Evolutionary conservation across 805 yeast genomes (phyloP).

Genomic region (Spathaspora girioi): DNA sequence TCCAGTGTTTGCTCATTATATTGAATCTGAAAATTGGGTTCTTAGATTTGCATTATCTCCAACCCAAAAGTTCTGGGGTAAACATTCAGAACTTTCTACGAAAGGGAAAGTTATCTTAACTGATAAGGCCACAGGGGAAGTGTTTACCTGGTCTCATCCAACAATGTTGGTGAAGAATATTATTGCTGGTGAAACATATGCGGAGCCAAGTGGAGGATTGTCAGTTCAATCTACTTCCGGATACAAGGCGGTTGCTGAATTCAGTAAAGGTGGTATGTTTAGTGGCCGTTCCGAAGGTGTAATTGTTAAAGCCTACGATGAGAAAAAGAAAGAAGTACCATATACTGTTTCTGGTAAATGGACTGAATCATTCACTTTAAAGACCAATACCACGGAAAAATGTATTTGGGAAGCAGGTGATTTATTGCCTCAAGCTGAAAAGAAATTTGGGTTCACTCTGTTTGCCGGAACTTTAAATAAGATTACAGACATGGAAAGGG

Average conservation of each 20-base stretch:
- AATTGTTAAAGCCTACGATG: constrained; percentile 41
- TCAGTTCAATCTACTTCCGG: constrained; percentile 70
- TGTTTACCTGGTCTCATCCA: constrained; percentile 81
- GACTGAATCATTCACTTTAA: constrained; percentile 63
- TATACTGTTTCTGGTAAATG: constrained; percentile 71
- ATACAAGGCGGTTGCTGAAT: constrained; percentile 63
- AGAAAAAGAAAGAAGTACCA: constrained; percentile 29
- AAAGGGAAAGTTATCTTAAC: constrained; percentile 64
- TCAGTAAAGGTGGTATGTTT: constrained; percentile 81
- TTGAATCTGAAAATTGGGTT: constrained; percentile 73
- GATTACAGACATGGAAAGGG: constrained; percentile 67
- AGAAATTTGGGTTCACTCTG: constrained; percentile 80
- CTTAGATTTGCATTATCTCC: constrained; percentile 64
- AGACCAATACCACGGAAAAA: constrained; percentile 37
- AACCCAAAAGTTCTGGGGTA: constrained; percentile 92
- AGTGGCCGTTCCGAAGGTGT: constrained; percentile 74
- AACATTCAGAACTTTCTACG: constrained; percentile 77
- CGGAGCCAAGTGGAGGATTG: constrained; percentile 76
- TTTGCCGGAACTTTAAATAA: constrained; percentile 82
- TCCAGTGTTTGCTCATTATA: constrained; percentile 74
- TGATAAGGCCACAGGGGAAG: constrained; percentile 60
- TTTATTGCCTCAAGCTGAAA: constrained; percentile 52
- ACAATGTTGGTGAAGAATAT: constrained; percentile 78
- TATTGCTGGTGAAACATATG: constrained; percentile 91
- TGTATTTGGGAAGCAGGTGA: constrained; percentile 70